Evolutionary conservation across 2,329 filamentous ascomycete genomes (phyloP), one percentile per base, ranked within the genome.

Genomic region (Colletotrichum brevisporum): DNA sequence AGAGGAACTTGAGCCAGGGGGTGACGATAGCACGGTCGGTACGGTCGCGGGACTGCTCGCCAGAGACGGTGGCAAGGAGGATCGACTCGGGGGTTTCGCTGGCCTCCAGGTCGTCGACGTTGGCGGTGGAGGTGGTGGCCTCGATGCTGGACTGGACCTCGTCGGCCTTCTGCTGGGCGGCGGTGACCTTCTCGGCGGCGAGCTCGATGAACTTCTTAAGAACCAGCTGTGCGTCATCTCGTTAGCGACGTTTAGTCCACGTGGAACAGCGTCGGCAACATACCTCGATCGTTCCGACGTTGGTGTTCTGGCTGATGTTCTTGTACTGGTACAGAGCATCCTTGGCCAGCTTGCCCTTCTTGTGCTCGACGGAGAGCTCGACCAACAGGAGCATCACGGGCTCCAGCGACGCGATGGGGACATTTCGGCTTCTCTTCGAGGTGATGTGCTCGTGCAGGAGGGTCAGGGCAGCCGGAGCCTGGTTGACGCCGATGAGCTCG

Each of bases 281-380:
- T 84, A 94, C 92, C 90, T 98, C 96, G 81, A 99, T 99, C 71
- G 96, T 99, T 76, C 90, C 94, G 74, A 99, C 94, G 80, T 98
- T 98, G 76, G 95, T 97, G 85, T 99, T 99, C 83, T 99, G 96
- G 64, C 95, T 95, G 75, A 98, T 98, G 83, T 99, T 99, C 89
- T 99, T 99, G 89, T 99, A 99, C 83, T 98, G 96, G 83, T 98
- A 99, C 56, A 99, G 89, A 71, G 96, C 96, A 85, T 99, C 96
- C 88, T 99, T 99, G 82, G 95, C 96, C 71, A 96, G 89, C 84
- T 99, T 99, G 76, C 96, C 96, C 85, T 98, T 99, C 85, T 96
- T 94, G 77, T 98, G 91, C 79, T 98, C 95, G 78, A 99, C 96
- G 75, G 93, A 97, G 69, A 98, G 90, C 84, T 98, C 94, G 78